Base-by-base conservation (phyloP, 129 eudicot species). In the Scalesia atractyloides region DNA sequence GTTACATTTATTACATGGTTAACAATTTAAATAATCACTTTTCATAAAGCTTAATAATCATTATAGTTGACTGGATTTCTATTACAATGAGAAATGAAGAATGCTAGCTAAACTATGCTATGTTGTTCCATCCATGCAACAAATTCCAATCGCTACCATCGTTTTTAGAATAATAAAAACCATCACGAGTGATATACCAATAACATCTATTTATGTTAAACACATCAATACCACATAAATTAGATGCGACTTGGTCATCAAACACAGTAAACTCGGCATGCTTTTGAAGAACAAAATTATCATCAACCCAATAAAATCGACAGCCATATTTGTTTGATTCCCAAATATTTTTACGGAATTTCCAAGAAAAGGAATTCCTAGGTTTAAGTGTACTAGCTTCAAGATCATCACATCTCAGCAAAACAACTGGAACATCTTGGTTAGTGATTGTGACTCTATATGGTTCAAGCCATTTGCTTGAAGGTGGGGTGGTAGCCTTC, bases 401-500 rank as follows among this genome's bases (percentile, higher is more conserved):
- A 14, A 20, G 57, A 20, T 58, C 47, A 14, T 72, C 68, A 9
- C 76, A 72, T 13, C 22, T 12, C 15, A 44, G 33, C 16, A 59
- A 26, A 7, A 72, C 3, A 0, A 15, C 1, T 43, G 68, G 68
- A 43, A 60, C 57, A n/a, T 46, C 46, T 41, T 5, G 11, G 26
- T 72, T 46, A 22, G 59, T 43, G 18, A 72, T 59, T 39, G 57
- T 41, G 17, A 72, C 8, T 59, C 69, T 46, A 44, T 59, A 72
- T 24, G 69, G 60, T 72, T 72, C 57, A 20, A 72, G 47, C 76
- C 69, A 72, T 72, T 72, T 72, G 48, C 68, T 72, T 9, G 68
- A 72, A 9, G 60, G 18, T 17, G 30, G 30, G 18, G 17, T 57
- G 37, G 7, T 48, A 16, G 22, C 39, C 10, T 51, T 51, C 16